Percentiles rank a stretch among this genome's conserved stretches.
phyloP scores from a whole-genome alignment of 2,329 filamentous ascomycete genomes.

The Coniochaeta sp. region DNA sequence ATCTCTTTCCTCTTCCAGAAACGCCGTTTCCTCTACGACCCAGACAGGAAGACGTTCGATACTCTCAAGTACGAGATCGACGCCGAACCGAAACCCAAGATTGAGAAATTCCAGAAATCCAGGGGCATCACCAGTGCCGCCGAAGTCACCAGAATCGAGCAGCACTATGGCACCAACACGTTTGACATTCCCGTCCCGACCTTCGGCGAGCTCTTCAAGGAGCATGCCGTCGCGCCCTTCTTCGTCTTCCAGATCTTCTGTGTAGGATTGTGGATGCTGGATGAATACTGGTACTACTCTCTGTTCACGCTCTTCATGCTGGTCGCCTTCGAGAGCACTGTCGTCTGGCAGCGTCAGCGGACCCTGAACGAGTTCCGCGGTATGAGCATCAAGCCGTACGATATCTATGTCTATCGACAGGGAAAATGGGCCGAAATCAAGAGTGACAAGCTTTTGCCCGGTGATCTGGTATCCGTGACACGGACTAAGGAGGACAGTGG shows the following conservation, averaged over 20 bases:
- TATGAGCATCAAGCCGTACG: slow-evolving; percentile 99
- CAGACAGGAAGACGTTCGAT: slow-evolving; percentile 65
- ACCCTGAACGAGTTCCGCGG: slow-evolving; percentile 94
- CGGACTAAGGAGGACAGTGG: slow-evolving; percentile 96
- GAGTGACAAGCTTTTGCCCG: slow-evolving; percentile 87
- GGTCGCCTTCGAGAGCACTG: slow-evolving; percentile 93
- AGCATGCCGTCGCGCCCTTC: slow-evolving; percentile 97
- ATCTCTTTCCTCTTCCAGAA: slow-evolving; percentile 96
- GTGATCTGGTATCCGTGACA: slow-evolving; percentile 85
- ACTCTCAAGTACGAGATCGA: slow-evolving; percentile 82
- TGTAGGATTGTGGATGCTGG: slow-evolving; percentile 95
- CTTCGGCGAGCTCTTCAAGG: slow-evolving; percentile 92
- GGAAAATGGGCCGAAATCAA: slow-evolving; percentile 82
- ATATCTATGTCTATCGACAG: slow-evolving; percentile 82
- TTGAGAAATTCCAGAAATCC: slow-evolving; percentile 72
- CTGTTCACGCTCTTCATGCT: slow-evolving; percentile 99
- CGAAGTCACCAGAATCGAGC: slow-evolving; percentile 73
- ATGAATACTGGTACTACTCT: slow-evolving; percentile 99
- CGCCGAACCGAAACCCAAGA: slow-evolving; percentile 69
- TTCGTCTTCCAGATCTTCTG: slow-evolving; percentile 99
- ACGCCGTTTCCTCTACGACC: slow-evolving; percentile 82
- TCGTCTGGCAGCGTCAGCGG: slow-evolving; percentile 97
- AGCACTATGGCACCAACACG: slow-evolving; percentile 92
- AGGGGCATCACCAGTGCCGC: slow-evolving; percentile 65
- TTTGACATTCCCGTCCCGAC: slow-evolving; percentile 97